Evolutionary conservation across 129 eudicot species (phyloP), one percentile per base, ranked within the genome.

Genomic region (Logfia minima): DNA sequence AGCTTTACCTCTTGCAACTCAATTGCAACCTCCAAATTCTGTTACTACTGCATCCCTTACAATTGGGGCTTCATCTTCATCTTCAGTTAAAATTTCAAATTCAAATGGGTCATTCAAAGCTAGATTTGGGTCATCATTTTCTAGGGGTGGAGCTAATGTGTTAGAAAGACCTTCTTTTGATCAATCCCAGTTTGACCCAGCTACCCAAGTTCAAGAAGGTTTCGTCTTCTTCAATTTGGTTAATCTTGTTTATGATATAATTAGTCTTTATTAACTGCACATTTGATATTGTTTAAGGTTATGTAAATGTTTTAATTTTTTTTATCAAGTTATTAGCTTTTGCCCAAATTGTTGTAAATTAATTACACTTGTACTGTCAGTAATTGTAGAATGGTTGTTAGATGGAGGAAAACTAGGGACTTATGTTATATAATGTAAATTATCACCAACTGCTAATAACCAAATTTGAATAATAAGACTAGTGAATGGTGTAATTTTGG

Each of bases 181-280:
- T 60, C 88, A 82, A 51, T 85, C 88, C 24, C 88, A 85, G 45
- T 82, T 78, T 51, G 88, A 85, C 60, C 88, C 88, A 37, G 79
- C 83, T 22, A 77, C 88, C 43, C 88, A 77, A 70, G 81, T 82
- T 56, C 75, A 82, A 82, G 76, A 82, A 85, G 88, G 88, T 85
- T 43, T 21, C 29, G 24, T 68, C 63, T 26, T 23, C 41, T 77
- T 77, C 16, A 0, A 22, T 60, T 72, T 21, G 0, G 0, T 51
- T 37, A 41, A 70, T 68, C 41, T 22, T 68, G 37, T 32, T 60
- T 76, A 4, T 71, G 13, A 70, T 17, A 35, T 29, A 59, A 8
- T 60, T 75, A 16, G 67, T 28, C 63, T 39, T 18, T 48, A 3
- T 51, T 60, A 51, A 21, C 53, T 72, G 64, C 51, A 53, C 32